Base-by-base conservation (phyloP, 2,329 filamentous ascomycete species). In the Fusarium fujikuroi region DNA sequence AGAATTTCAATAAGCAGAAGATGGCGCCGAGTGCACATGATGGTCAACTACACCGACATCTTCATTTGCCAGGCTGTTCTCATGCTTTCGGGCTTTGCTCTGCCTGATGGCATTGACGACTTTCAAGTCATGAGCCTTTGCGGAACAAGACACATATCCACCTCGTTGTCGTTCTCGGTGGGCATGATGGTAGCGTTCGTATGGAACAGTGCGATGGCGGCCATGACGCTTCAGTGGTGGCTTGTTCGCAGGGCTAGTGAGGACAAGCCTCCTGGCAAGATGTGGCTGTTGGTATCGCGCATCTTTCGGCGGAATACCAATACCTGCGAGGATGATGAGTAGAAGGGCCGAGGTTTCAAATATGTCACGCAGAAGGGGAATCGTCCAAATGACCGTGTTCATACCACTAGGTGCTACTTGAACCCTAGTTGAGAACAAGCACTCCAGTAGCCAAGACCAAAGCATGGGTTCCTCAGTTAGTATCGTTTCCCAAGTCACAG, bases 131-230 rank as follows among this genome's bases (percentile, higher is more conserved):
- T 54, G 50, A 54, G 50, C 5, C 50, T 54, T 14, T 54, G 50
- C 14, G 50, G 34, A 3, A 54, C 50, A 12, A 54, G 50, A 5
- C 9, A 25, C 2, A 54, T 54, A 28, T 54, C 50, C 23, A 54
- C 50, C 0, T 54, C 50, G 0, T 7, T 54, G 0, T 28, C 50
- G 0, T 54, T 54, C 50, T 54, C 50, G 3, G 14, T 54, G 2
- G 50, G 50, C 5, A 54, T 54, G 50, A 54, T 54, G 50, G 50
- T 54, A 5, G 50, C 50, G 7, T 54, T 54, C 2, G 21, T 54
- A 9, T 54, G 50, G 34, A 54, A 54, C 5, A 54, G 50, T n/a
- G 50, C 50, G 3, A 54, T 54, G 50, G 50, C 50, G 19, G 50
- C 50, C 11, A 54, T 54, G 50, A 54, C 50, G 0, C 50, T 54